Conservation (phyloP, 2,329 filamentous ascomycete species). For the Magnaporthiopsis rhizophila region DNA sequence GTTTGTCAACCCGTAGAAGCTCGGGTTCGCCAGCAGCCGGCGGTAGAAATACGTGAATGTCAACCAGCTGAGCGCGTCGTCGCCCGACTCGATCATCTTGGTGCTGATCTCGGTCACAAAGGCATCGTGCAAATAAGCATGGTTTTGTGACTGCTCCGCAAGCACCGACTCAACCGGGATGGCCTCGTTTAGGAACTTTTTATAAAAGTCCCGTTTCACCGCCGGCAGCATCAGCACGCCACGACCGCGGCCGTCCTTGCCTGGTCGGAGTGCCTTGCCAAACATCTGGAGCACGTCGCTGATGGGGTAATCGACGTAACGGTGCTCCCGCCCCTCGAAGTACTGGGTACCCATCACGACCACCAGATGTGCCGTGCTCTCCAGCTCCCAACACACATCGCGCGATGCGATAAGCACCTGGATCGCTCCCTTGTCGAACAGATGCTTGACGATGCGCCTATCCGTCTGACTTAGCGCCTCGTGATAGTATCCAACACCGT, state of each 20-base stretch:
- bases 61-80: constrained; percentile 96
- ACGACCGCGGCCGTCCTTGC: constrained; percentile 71
- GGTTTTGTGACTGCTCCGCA: constrained; percentile 22
- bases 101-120: constrained; percentile 97
- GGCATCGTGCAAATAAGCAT: constrained; percentile 86
- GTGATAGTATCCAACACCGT: constrained; percentile 96
- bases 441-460: constrained; percentile 86
- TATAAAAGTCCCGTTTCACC: constrained; percentile 95
- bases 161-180: constrained; percentile 92
- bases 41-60: constrained; percentile 99
- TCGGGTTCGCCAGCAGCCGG: constrained; percentile 87
- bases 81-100: constrained; percentile 88
- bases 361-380: constrained; percentile 80
- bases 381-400: constrained; percentile 94
- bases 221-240: constrained; percentile 95
- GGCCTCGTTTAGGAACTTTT: constrained; percentile 95
- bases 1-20: constrained; percentile 86
- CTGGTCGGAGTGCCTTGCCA: constrained; percentile 76
- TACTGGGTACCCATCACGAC: constrained; percentile 97
- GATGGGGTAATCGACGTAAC: constrained; percentile 92
- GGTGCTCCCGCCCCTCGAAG: constrained; percentile 92
- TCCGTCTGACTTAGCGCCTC: constrained; percentile 85
- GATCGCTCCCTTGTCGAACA: constrained; percentile 83
- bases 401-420: constrained; percentile 71
- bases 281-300: constrained; percentile 98